phyloP scores from a whole-genome alignment of 495 filamentous ascomycete species.

The Penicillium dipodomyicola region DNA sequence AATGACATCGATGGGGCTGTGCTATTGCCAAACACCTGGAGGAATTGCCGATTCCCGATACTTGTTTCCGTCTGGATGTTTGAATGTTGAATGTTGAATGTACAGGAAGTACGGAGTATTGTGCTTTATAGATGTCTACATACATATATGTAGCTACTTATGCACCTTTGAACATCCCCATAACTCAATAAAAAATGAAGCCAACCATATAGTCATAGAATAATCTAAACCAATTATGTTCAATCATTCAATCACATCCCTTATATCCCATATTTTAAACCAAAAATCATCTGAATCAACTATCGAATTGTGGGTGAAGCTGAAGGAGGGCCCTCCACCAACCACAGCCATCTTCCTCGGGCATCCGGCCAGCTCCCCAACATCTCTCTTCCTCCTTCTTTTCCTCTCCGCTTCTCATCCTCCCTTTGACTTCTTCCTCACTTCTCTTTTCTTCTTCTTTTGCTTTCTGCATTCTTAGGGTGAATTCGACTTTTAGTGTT shows the following conservation, averaged over 20 bases:
- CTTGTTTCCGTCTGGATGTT: too few species aligned
- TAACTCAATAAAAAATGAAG: neutral
- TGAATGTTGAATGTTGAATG: neutral
- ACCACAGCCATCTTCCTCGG: slow-evolving; percentile 29
- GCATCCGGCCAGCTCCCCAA: slow-evolving; percentile 29
- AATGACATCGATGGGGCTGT: slow-evolving; percentile 30
- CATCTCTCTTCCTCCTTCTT: slow-evolving; percentile 29
- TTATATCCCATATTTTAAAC: neutral
- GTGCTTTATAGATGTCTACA: neutral
- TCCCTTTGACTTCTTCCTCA: slow-evolving; percentile 35
- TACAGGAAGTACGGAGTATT: neutral
- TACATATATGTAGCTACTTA: neutral
- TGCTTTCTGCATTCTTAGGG: slow-evolving; percentile 15
- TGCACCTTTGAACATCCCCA: neutral
- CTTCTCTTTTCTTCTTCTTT: slow-evolving; percentile 27
- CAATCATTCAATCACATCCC: neutral
- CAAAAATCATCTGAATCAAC: slow-evolving; percentile 7
- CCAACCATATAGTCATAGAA: neutral
- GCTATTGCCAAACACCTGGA: slow-evolving; percentile 12
- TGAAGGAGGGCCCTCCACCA: slow-evolving; percentile 25
- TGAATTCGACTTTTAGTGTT: slow-evolving; percentile 16
- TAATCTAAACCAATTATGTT: neutral
- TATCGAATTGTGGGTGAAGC: slow-evolving; percentile 30
- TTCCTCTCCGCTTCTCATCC: slow-evolving; percentile 28
- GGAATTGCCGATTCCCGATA: slow-evolving; percentile 11